Base-by-base conservation (phyloP, 83 land plant genomes). In the Picea abies region DNA sequence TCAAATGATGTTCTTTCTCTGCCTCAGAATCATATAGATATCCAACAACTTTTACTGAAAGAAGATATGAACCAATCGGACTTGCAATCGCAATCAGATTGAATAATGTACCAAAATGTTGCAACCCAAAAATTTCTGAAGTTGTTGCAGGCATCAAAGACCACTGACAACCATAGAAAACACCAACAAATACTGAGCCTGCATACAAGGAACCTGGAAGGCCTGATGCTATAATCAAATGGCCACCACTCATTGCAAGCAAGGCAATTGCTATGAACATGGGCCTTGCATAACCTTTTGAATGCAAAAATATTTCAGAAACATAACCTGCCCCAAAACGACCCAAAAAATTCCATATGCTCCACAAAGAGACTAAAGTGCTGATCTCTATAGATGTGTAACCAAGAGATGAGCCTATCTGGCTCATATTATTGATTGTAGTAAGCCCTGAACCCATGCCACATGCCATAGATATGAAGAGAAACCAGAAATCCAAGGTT, bases 321-420 rank as follows among this genome's bases (percentile, higher is more conserved):
- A 85, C 73, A 83, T 87, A 94, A 16, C 94, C 96, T 60, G 86
- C 87, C 16, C 93, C 88, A 79, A 94, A 89, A 11, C 94, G 89
- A 35, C 96, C 96, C 10, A 94, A 82, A 79, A 90, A 94, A 68
- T 89, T 94, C 94, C 93, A 90, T 32, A 94, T 94, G 84, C 94
- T 92, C 91, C 93, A 88, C 68, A 94, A 63, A 14, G 95, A 92
- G 11, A 92, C 87, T 66, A 92, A 81, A 5, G 93, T 86, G 63
- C 80, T 88, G 49, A 85, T 89, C 70, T 89, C 87, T 44, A 44
- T 65, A 58, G 64, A 73, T 16, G 85, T 81, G 85, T 94, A 94
- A 20, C 92, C 93, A 78, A 94, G 88, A 79, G 96, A 90, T 80
- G 68, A 86, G 32, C 96, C 96, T 37, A 94, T 90, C 49, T 94